Base-by-base conservation (phyloP, 1,139 yeast genomes). In the Saccharomycopsis hybrid region DNA sequence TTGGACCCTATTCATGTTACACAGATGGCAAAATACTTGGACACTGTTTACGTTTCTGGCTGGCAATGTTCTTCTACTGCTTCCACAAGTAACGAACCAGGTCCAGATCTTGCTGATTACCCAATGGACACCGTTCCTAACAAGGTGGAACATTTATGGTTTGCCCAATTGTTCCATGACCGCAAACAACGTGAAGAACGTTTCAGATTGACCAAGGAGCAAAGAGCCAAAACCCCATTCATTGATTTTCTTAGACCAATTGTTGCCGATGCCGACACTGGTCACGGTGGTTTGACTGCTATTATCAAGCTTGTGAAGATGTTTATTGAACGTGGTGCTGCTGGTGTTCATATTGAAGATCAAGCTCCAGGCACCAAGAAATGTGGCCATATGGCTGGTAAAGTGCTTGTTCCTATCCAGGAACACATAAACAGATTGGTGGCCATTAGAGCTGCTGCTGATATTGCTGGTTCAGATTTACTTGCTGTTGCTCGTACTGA, bases 91-190 rank as follows among this genome's bases (percentile, higher is more conserved):
- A 75, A 77, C 57, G 83, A 78, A 56, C 80, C 77, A 3, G 72
- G 78, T 5, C 81, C 83, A 1, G 84, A 77, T 59, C 74, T 77
- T 56, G 84, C 82, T 27, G 84, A 78, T 59, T 78, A 78, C 58
- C 83, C 83, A 1, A 79, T 79, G 60, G 81, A 79, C 57, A 80
- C 85, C 0, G 83, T 80, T 2, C 85, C 85, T 31, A 77, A 76
- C 58, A 80, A 78, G 59, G 85, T 79, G 3, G 81, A 78, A 53
- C 68, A 82, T 48, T 61, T 80, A 38, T 78, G 78, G 63, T 72
- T 76, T 54, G 80, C 84, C 1, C 85, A 80, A 62, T 68, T 68
- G 58, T 68, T 77, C 59, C 82, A 78, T 57, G 85, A 80, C 60
- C 69, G 72, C 49, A 75, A 76, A 59, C 67, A 78, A 13, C 73